Evolutionary conservation across 441 rosid genomes (phyloP).

Genomic region (Theobroma grandiflorum): DNA sequence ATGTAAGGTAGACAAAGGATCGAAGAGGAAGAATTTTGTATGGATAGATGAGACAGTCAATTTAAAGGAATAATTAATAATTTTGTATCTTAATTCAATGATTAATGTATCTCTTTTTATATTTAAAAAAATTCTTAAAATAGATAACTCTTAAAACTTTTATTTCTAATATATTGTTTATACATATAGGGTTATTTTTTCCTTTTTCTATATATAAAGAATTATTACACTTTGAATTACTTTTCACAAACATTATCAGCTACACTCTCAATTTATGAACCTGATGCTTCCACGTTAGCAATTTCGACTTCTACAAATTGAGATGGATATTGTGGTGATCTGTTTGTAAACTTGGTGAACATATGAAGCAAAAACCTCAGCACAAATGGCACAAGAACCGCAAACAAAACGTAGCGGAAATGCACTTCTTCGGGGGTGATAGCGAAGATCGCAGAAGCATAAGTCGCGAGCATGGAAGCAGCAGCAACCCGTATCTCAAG

Average conservation of each 20-base stretch:
- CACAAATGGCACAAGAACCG: background rate
- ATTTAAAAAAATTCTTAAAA: no score
- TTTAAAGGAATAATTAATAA: no score
- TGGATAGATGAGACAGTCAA: no score
- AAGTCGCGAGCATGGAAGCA: constrained; percentile 28
- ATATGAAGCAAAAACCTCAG: background rate
- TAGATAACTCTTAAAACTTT: background rate
- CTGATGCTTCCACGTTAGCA: background rate
- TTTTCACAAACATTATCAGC: no score
- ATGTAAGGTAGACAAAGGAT: no score
- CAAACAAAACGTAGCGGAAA: constrained; percentile 27
- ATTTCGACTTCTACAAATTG: background rate
- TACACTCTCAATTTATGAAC: no score
- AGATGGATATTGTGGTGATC: background rate
- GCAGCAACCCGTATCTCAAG: constrained; percentile 32
- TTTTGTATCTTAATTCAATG: no score
- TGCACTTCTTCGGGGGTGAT: background rate
- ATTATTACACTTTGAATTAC: no score
- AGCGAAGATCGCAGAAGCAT: constrained; percentile 10
- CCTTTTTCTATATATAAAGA: no score
- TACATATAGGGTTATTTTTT: no score
- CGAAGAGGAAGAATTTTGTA: no score
- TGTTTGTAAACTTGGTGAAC: background rate
- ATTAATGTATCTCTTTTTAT: no score
- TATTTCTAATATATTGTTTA: background rate